Conservation (phyloP, 208 protist species). For the Phytomonas serpens region DNA sequence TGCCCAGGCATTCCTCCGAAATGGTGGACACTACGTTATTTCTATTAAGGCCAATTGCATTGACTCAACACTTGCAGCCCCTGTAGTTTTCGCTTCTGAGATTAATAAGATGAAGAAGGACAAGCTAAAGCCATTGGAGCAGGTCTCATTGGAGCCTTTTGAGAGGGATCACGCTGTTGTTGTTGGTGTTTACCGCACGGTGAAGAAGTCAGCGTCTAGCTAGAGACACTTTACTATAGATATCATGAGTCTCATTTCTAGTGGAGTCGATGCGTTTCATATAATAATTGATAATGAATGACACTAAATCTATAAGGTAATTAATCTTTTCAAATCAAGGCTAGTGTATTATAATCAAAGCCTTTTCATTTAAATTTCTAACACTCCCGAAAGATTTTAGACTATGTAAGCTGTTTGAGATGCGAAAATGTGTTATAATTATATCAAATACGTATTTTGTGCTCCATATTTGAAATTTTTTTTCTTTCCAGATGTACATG, state of each 20-base stretch:
- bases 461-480: conserved; percentile 8
- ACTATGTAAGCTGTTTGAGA: neutral
- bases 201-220: conserved; percentile 50
- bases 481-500: neutral
- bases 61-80: conserved; percentile 97
- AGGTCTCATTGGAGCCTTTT: conserved; percentile 98
- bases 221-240: conserved; percentile 2
- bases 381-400: neutral
- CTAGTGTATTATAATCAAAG: neutral
- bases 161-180: conserved; percentile 99
- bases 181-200: conserved; percentile 83
- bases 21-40: conserved; percentile 99
- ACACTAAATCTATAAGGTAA: neutral
- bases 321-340: neutral
- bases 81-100: conserved; percentile 97
- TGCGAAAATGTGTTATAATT: conserved; percentile 2
- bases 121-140: conserved; percentile 97
- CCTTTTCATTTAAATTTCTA: neutral
- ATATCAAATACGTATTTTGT: conserved; percentile 5
- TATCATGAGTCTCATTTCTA: conserved; percentile 5
- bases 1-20: conserved; percentile 98
- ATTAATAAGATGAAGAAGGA: conserved; percentile 96
- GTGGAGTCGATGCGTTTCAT: neutral
- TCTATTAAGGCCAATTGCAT: conserved; percentile 99
- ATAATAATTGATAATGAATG: conserved; percentile 5